Base-by-base conservation (phyloP, 106 monocot species). In the Posidonia australis region DNA sequence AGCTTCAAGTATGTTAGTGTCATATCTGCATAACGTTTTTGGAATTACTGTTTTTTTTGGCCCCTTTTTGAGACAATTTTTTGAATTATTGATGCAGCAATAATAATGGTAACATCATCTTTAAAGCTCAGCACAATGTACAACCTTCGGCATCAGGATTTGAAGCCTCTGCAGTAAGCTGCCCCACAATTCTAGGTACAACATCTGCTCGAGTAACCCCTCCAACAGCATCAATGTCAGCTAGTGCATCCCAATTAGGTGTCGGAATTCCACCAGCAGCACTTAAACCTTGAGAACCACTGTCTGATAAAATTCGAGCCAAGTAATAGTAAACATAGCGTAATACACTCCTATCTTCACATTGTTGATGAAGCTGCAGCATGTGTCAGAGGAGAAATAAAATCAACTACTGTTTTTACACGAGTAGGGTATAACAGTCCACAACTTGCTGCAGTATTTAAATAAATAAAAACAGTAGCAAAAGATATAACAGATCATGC, bases 271-370 rank as follows among this genome's bases (percentile, higher is more conserved):
- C 96, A 70, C 94, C 94, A 64, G 80, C 80, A 65, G 86, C 69
- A 75, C 90, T 87, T 69, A 86, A 67, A 47, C 94, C 84, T 69
- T 96, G 84, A 44, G 78, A 52, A 67, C 87, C 90, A 85, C 58
- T 85, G 70, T 96, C 96, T 70, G 96, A 84, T 68, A 96, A 74
- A 51, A 96, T 96, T 75, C 96, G 87, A 24, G 96, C 90, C 87
- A 96, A 79, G 59, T 96, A 96, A 76, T 96, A 96, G 76, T 96
- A 96, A 51, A 96, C 87, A 84, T 96, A 96, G n/a, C 96, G 90
- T 62, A 96, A 68, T 62, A 96, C 84, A 74, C 58, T 90, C 48
- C 96, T 87, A 58, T 96, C 90, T 60, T 96, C 96, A 29, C 87
- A 87, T 69, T 96, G 96, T 28, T 96, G 96, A 73, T 78, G 90